Conservation (phyloP, 2,329 filamentous ascomycete species). For the Stachybotrys chlorohalonatus region DNA sequence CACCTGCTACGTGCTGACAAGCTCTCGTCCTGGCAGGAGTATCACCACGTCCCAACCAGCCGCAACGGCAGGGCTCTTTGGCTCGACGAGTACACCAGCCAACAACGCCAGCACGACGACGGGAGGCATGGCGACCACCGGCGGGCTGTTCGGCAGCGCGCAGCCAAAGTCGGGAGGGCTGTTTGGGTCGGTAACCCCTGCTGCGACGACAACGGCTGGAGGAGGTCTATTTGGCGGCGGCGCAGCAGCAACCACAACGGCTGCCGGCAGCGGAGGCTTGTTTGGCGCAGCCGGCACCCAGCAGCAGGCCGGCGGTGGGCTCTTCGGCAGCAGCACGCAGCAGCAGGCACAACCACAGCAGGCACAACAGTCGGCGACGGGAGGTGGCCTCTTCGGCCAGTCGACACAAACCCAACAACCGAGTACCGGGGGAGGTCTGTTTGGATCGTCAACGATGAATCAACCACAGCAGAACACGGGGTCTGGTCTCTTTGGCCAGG, state of each 20-base stretch:
- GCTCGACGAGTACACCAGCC: conserved; percentile 15
- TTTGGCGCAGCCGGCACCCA: conserved; percentile 11
- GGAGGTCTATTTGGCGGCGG: conserved; percentile 22
- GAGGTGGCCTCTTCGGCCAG: conserved; percentile 19
- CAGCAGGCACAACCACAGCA: conserved; percentile 14
- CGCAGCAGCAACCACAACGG: conserved; percentile 6
- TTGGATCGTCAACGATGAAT: background rate
- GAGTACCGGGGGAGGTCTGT: conserved; percentile 17
- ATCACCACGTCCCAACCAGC: conserved; percentile 6
- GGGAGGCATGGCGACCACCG: conserved; percentile 24
- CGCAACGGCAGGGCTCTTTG: conserved; percentile 26
- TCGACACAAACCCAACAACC: conserved; percentile 9
- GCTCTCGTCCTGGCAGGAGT: background rate
- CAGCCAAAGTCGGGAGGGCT: conserved; percentile 18
- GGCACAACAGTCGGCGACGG: conserved; percentile 8
- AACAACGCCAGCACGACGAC: conserved; percentile 16
- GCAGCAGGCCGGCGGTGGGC: conserved; percentile 8
- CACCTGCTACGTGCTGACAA: background rate
- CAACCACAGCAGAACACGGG: conserved; percentile 7
- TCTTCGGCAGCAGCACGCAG: conserved; percentile 11
- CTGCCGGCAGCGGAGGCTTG: conserved; percentile 11
- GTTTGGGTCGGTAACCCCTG: conserved; percentile 18
- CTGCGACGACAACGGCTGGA: conserved; percentile 10
- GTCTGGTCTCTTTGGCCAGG: conserved; percentile 17
- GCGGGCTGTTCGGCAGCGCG: conserved; percentile 25